Evolutionary conservation across 441 rosid species (phyloP).

Genomic region (Biscutella auriculata): DNA sequence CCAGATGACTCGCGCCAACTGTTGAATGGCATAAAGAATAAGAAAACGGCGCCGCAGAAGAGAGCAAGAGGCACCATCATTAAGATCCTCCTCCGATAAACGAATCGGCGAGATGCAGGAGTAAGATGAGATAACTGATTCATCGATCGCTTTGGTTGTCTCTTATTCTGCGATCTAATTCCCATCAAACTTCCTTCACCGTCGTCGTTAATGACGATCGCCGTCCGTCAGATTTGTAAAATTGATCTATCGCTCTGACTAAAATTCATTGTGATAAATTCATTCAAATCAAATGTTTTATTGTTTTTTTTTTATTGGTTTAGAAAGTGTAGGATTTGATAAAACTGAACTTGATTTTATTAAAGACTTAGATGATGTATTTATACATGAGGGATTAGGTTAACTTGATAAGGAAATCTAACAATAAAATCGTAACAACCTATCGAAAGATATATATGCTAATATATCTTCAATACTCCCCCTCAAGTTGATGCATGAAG

Average conservation of each 20-base stretch:
- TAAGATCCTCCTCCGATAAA: slow-evolving; percentile 20
- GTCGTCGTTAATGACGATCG: not conserved
- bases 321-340: too few species aligned
- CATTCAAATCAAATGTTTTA: too few species aligned
- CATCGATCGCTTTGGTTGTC: slow-evolving; percentile 11
- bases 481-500: too few species aligned
- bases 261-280: too few species aligned
- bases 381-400: too few species aligned
- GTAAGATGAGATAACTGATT: not conserved
- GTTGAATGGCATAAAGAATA: slow-evolving; percentile 39
- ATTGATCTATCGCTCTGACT: not conserved
- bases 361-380: too few species aligned
- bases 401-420: too few species aligned
- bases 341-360: too few species aligned
- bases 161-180: slow-evolving; percentile 9
- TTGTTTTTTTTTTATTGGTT: too few species aligned
- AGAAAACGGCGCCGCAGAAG: slow-evolving; percentile 22
- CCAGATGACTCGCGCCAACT: slow-evolving; percentile 8
- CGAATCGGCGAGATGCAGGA: slow-evolving; percentile 13
- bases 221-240: not conserved
- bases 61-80: slow-evolving; percentile 24
- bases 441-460: too few species aligned
- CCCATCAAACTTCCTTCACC: slow-evolving; percentile 10
- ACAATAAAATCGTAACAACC: too few species aligned
- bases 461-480: too few species aligned